These are phyloP conservation scores for Trichosporon sp. DNA, from an alignment of 1,284 basidiomycete species.

Conservation along the genomic window DNA sequence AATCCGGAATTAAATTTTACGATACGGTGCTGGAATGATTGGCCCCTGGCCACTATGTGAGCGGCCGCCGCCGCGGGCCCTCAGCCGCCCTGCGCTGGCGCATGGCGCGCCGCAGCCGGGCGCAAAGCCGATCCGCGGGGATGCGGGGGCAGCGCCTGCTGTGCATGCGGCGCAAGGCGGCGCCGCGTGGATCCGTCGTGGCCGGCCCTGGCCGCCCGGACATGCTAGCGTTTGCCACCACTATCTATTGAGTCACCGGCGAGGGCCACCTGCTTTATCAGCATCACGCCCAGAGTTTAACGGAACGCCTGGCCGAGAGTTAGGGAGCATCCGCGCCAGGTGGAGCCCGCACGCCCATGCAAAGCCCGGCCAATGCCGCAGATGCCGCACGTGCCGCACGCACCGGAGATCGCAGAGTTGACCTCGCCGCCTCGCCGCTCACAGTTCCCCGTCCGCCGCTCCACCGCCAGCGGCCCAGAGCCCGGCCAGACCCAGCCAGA, in stretches of 20 bases:
- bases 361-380: neutral
- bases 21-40: neutral
- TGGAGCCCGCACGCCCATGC: neutral
- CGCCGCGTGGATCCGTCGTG: neutral
- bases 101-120: neutral
- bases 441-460: too few species aligned
- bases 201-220: neutral
- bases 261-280: neutral
- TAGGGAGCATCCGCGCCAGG: neutral
- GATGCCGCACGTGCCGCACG: neutral
- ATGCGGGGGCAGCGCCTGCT: neutral
- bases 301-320: neutral
- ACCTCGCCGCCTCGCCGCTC: neutral
- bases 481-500: too few species aligned
- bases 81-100: neutral
- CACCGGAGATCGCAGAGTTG: neutral
- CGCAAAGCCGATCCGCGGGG: neutral
- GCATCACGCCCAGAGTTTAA: neutral
- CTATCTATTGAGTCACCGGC: neutral
- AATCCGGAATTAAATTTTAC: neutral
- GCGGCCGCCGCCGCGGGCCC: neutral
- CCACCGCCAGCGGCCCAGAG: too few species aligned
- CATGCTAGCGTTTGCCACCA: neutral
- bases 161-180: neutral
- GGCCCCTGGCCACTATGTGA: neutral